These are phyloP conservation scores for Perilla frutescens DNA, from an alignment of 257 asterid species.

Conservation along the genomic window DNA sequence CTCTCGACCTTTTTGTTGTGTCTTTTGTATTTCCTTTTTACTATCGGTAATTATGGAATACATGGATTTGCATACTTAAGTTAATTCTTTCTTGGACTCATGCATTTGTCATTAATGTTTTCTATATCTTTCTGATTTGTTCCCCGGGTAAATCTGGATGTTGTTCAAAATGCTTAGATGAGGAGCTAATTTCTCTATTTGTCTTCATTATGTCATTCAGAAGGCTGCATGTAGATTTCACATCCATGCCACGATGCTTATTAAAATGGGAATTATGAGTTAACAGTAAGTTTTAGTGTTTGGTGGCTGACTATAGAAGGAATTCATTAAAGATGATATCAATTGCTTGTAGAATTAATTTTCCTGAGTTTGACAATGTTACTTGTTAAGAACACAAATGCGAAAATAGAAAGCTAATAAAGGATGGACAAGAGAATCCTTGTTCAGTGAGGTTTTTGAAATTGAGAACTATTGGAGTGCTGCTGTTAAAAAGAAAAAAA, in stretches of 20 bases:
- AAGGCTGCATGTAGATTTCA: not conserved
- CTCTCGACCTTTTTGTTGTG: constrained; percentile 1
- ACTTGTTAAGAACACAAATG: not conserved
- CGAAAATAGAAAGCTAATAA: not conserved
- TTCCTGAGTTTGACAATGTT: constrained; percentile 1
- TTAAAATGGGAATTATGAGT: constrained; percentile 11
- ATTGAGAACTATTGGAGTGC: not conserved
- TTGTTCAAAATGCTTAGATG: not conserved
- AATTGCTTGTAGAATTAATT: constrained; percentile 19
- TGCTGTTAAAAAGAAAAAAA: no score
- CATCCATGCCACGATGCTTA: not conserved
- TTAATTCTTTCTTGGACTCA: not conserved
- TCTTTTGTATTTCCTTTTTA: not conserved
- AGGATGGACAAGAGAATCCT: constrained; percentile 3
- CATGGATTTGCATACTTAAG: constrained; percentile 6
- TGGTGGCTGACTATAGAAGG: constrained; percentile 11
- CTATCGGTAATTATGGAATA: not conserved
- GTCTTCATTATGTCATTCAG: not conserved
- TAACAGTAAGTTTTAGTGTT: not conserved
- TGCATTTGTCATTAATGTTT: constrained; percentile 12
- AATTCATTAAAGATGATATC: not conserved
- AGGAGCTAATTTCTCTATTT: not conserved
- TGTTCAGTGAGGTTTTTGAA: not conserved
- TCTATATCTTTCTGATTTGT: not conserved
- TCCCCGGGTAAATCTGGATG: constrained; percentile 9